Base-by-base conservation (phyloP, 2,329 filamentous ascomycete genomes). In the Scortechinia acanthostroma region DNA sequence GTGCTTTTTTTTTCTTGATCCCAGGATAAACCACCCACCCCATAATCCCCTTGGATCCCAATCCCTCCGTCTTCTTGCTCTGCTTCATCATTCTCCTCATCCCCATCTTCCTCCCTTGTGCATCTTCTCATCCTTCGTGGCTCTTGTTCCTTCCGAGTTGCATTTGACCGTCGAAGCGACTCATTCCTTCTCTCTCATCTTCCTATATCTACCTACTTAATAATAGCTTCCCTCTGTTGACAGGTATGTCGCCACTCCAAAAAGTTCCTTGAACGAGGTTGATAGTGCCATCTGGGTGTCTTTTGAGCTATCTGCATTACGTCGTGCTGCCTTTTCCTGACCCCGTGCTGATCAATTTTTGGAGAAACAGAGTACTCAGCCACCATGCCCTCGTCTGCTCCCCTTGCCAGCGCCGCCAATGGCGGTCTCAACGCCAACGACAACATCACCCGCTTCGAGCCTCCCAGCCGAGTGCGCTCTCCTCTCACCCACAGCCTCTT, bases 401-500 rank as follows among this genome's bases (percentile, higher is more conserved):
- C 70, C 56, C 58, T 70, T 46, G 57, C 67, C 52, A 69, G 66
- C 57, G 66, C 68, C 60, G 65, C 67, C 58, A 73, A 70, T 60
- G 72, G 73, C 59, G 66, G 64, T 52, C 63, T 76, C 52, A 89
- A 86, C 64, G 91, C 88, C 69, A 96, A 98, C 77, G 93, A 98
- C 77, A 97, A 97, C 76, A 97, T 98, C 73, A 86, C 87, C 69
- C 90, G 93, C 58, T 98, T 98, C 70, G 80, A 84, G 58, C 89
- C 91, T 60, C 89, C 93, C 56, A 95, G 89, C 74, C 83, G 35
- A 10, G 35, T 40, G 10, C 35, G 94, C 77, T 93, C 93, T 56
- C 83, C 86, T 51, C 84, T 88, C 55, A 77, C 82, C 61, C 88
- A 96, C 70, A 86, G 88, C 51, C 88, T 98, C 63, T 98, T 97